A percentile compares a stretch with the other conserved stretches of the same genome.
Conservation (phyloP, 2,329 filamentous ascomycete genomes). For the Ploettnerulaceae sp. region DNA sequence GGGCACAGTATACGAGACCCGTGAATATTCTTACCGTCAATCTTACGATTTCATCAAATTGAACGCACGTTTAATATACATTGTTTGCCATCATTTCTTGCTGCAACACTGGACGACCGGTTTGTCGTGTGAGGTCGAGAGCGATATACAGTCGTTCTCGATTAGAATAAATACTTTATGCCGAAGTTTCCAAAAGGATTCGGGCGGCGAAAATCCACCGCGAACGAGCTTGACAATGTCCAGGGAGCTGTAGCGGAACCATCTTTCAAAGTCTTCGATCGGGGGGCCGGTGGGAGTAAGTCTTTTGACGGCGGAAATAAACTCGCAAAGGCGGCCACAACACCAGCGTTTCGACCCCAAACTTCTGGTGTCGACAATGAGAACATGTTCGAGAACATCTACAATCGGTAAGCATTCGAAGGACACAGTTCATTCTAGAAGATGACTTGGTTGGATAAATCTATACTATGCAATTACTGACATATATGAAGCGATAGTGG, state of each 20-base stretch:
- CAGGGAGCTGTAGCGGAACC: constrained; percentile 24
- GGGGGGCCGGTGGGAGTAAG: constrained; percentile 24
- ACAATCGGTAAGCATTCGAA: constrained; percentile 33
- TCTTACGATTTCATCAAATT: background rate
- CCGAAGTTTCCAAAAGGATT: constrained; percentile 35
- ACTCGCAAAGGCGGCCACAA: constrained; percentile 21
- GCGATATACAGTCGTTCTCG: constrained; percentile 6
- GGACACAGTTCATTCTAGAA: too few relatives aligned
- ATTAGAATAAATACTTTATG: constrained; percentile 30
- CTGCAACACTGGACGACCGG: constrained; percentile 4
- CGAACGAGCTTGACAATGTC: constrained; percentile 29
- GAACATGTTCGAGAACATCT: constrained; percentile 33
- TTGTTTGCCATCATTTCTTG: background rate
- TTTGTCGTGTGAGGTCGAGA: constrained; percentile 14
- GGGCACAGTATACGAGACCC: constrained; percentile 10
- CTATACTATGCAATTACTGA: constrained; percentile 14
- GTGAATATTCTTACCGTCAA: background rate
- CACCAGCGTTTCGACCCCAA: constrained; percentile 17
- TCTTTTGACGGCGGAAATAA: constrained; percentile 34
- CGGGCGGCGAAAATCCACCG: constrained; percentile 34
- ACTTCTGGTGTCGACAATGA: constrained; percentile 30
- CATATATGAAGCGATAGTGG: constrained; percentile 33
- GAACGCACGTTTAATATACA: too few relatives aligned
- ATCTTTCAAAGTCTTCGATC: constrained; percentile 35
- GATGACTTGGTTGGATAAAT: too few relatives aligned